Conservation (phyloP, 345 rosid genomes). For the Arabidopsis suecica region DNA sequence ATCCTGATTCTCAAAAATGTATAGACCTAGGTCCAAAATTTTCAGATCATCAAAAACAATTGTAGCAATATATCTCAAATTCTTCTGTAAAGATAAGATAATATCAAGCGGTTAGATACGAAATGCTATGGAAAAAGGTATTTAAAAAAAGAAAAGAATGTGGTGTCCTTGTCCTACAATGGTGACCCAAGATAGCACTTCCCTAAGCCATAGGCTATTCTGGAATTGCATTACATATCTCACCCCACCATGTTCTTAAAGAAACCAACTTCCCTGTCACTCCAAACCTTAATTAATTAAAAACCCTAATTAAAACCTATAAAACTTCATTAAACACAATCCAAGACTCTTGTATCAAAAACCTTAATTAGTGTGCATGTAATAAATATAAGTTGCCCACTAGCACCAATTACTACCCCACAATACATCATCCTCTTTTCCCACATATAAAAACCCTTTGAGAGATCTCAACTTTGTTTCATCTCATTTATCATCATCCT, state of each 20-base stretch:
- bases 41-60: no score
- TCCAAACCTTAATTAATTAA: conserved; percentile 29
- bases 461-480: conserved; percentile 44
- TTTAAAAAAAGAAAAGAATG: conserved; percentile 9
- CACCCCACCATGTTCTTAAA: conserved; percentile 46
- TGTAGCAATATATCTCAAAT: background rate
- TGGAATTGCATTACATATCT: conserved; percentile 37
- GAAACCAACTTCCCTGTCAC: conserved; percentile 51
- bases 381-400: conserved; percentile 30
- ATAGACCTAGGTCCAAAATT: no score
- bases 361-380: conserved; percentile 21
- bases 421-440: conserved; percentile 32
- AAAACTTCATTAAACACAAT: conserved; percentile 31
- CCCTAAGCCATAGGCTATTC: conserved; percentile 48
- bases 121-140: background rate
- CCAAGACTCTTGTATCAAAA: conserved; percentile 29
- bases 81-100: background rate
- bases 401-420: conserved; percentile 35
- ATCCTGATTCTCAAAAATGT: no score
- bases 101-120: background rate
- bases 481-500: conserved; percentile 36
- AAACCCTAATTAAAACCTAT: conserved; percentile 30
- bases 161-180: conserved; percentile 42
- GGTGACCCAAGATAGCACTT: conserved; percentile 43
- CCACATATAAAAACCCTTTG: conserved; percentile 40